phyloP scores from a whole-genome alignment of 352 stramenopile genomes.

The Pythium utonaiense region DNA sequence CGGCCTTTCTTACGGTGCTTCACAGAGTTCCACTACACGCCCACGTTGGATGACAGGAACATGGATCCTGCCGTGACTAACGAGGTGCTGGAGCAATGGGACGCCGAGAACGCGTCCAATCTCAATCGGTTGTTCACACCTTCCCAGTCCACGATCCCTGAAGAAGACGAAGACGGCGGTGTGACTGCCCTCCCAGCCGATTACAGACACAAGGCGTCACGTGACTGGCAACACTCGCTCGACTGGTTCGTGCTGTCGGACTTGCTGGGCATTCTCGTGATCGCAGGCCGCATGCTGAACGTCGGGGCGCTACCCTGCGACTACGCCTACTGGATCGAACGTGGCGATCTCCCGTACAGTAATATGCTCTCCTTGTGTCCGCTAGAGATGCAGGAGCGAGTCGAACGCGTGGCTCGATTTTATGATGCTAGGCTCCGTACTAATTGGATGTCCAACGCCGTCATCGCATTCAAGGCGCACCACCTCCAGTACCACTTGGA shows the following conservation, averaged over 20 bases:
- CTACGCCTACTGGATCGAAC: constrained; percentile 56
- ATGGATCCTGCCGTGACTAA: constrained; percentile 53
- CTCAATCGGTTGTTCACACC: constrained; percentile 18
- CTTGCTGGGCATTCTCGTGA: constrained; percentile 54
- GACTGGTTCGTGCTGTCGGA: constrained; percentile 56
- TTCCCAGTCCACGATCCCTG: background rate
- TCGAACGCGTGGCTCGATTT: constrained; percentile 52
- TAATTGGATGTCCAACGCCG: constrained; percentile 34
- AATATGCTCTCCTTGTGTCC: constrained; percentile 55
- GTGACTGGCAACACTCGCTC: constrained; percentile 15
- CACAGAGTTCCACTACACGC: constrained; percentile 59
- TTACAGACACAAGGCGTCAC: background rate
- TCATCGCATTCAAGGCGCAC: constrained; percentile 47
- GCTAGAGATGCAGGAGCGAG: constrained; percentile 36
- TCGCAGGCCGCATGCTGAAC: constrained; percentile 63
- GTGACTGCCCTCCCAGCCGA: background rate
- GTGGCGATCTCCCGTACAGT: constrained; percentile 58
- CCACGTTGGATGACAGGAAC: constrained; percentile 27
- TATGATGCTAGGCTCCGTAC: constrained; percentile 45
- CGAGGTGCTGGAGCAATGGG: constrained; percentile 72
- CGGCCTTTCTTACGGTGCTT: constrained; percentile 65
- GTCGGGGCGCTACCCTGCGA: constrained; percentile 57
- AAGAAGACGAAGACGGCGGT: constrained; percentile 11
- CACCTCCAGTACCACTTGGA: constrained; percentile 73
- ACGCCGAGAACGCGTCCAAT: constrained; percentile 33